These are phyloP conservation scores for Silene conica DNA, from an alignment of 148 eudicot species.

Conservation along the genomic window DNA sequence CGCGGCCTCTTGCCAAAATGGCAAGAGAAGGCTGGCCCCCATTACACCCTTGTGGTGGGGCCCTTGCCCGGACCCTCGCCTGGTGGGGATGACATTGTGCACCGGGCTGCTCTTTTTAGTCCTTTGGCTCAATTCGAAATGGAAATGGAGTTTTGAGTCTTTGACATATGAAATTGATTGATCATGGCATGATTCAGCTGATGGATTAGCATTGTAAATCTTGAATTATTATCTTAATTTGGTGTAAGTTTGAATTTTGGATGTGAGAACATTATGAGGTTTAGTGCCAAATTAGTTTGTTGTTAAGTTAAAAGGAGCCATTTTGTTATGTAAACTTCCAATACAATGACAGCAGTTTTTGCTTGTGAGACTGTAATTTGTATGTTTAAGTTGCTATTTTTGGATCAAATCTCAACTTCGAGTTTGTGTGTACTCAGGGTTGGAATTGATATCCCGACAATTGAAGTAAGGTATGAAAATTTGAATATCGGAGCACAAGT, in stretches of 20 bases:
- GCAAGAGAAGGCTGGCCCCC: too few species aligned
- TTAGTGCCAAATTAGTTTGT: background rate
- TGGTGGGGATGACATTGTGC: too few species aligned
- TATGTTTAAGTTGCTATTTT: background rate
- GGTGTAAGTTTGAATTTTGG: background rate
- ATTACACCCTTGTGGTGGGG: too few species aligned
- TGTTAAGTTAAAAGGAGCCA: background rate
- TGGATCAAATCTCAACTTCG: background rate
- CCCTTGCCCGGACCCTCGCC: too few species aligned
- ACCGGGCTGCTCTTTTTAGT: too few species aligned
- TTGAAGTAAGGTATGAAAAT: slow-evolving; percentile 84
- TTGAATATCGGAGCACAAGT: slow-evolving; percentile 73
- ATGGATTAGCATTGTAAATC: too few species aligned
- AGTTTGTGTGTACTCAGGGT: slow-evolving; percentile 40
- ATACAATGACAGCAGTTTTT: background rate
- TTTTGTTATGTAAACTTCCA: background rate
- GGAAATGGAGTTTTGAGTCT: too few species aligned
- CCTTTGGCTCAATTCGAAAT: background rate
- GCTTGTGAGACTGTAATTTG: background rate
- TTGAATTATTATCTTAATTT: background rate
- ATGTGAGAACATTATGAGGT: background rate
- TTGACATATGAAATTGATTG: background rate
- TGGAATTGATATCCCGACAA: slow-evolving; percentile 73
- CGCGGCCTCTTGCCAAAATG: too few species aligned
- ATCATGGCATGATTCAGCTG: background rate